These are phyloP conservation scores for Vicia faba DNA, from an alignment of 306 rosid genomes.

Conservation along the genomic window DNA sequence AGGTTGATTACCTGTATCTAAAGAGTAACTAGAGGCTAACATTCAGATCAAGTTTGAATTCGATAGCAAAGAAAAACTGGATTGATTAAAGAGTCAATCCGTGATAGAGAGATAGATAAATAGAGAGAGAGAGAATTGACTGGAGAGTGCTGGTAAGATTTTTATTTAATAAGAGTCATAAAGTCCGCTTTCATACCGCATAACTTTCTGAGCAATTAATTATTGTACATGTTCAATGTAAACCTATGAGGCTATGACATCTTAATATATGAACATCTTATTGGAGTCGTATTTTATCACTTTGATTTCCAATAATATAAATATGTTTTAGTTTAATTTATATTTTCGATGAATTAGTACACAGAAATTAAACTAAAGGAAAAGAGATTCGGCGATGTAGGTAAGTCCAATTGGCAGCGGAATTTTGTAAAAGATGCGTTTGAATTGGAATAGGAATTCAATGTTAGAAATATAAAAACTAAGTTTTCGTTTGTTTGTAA, in stretches of 20 bases:
- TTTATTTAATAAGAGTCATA: conserved; percentile 14
- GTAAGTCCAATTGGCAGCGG: too few species aligned
- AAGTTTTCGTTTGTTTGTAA: background rate
- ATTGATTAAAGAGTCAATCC: conserved; percentile 64
- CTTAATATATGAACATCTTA: conserved; percentile 24
- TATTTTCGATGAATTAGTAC: conserved; percentile 28
- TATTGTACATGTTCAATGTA: conserved; percentile 30
- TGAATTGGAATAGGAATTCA: background rate
- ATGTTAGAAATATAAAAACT: conserved; percentile 1
- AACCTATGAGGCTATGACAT: conserved; percentile 26
- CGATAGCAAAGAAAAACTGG: conserved; percentile 66
- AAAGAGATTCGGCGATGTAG: background rate
- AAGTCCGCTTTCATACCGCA: conserved; percentile 12
- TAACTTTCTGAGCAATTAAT: background rate
- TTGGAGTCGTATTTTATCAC: conserved; percentile 22
- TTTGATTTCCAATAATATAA: conserved; percentile 34
- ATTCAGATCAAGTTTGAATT: conserved; percentile 49
- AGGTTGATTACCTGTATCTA: conserved; percentile 92
- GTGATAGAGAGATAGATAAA: conserved; percentile 38
- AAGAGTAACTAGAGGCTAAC: conserved; percentile 69
- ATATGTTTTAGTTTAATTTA: conserved; percentile 13
- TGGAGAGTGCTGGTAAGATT: conserved; percentile 7
- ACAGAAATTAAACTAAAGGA: conserved; percentile 15
- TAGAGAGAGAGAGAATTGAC: conserved; percentile 30
- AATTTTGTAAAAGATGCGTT: too few species aligned